Base-by-base conservation (phyloP, 306 rosid genomes). In the Trifolium fragiferum region DNA sequence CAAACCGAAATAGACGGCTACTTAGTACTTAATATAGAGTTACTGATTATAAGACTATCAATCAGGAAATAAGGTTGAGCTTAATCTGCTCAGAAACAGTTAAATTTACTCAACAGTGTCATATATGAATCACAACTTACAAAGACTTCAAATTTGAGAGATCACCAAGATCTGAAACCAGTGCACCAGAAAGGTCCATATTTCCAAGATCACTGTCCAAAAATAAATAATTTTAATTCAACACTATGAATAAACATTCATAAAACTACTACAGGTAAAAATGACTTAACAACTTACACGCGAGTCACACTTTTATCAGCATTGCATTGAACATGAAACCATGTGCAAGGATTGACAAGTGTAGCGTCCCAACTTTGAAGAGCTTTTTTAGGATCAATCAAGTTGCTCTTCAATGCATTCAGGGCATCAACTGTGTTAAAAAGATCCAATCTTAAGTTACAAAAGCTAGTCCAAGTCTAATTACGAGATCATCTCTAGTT, bases 331-430 rank as follows among this genome's bases (percentile, higher is more conserved):
- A 94, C 96, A 49, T 94, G 95, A 77, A 92, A 94, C 99, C 99
- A 94, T 0, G 96, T 89, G 74, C 97, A 94, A 57, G 99, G 99
- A 89, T 90, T 89, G 73, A 90, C 93, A 18, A 92, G 95, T n/a
- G 95, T 87, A 16, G 92, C 73, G 85, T 91, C 93, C 99, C 99
- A 94, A 79, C 90, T 92, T 73, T 87, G 92, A 61, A 94, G 84
- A 76, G 86, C 93, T 73, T 84, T 88, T 71, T 86, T 90, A 67
- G 99, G 97, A 86, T 94, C 99, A 13, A 5, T 72, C 77, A 94
- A 73, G 81, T 37, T 81, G 70, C 81, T 83, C 85, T 80, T 94
- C 83, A 94, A 82, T 12, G 93, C 89, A 82, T 82, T 82, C 76
- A 94, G 77, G 23, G 97, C 99, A 72, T 94, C 99, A 44, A 95